A percentile compares a stretch with the other conserved stretches of the same genome.
phyloP scores from a whole-genome alignment of 2,329 filamentous ascomycete species.

The Apiospora hydei region DNA sequence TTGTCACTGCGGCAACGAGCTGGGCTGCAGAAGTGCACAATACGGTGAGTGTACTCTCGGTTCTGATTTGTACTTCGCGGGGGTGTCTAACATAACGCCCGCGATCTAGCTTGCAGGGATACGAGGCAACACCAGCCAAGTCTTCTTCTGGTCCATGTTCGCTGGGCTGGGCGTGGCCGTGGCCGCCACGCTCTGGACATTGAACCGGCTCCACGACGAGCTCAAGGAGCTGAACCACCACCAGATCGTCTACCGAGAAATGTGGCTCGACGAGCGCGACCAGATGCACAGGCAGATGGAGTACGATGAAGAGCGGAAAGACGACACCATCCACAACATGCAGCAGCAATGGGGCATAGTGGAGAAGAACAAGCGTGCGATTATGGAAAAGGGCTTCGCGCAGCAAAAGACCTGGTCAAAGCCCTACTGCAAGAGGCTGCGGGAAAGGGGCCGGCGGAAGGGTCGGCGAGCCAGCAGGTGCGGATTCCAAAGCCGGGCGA shows the following conservation, averaged over 20 bases:
- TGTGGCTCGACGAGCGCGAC: conserved; percentile 26
- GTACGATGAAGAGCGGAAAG: not conserved
- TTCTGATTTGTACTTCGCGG: not conserved
- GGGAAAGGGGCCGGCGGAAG: not conserved
- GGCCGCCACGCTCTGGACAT: conserved; percentile 18
- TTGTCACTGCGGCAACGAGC: conserved; percentile 18
- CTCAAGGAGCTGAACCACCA: conserved; percentile 25
- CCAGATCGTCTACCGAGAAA: conserved; percentile 23
- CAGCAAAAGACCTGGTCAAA: not conserved
- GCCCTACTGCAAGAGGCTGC: not conserved
- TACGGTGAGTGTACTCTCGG: conserved; percentile 5
- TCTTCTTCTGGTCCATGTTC: conserved; percentile 27
- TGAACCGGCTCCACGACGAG: conserved; percentile 24
- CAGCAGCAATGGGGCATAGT: not conserved
- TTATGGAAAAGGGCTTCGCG: not conserved
- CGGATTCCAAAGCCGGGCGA: not conserved
- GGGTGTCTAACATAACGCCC: not conserved
- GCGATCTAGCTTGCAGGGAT: conserved; percentile 14
- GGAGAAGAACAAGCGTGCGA: not conserved
- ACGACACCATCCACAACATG: not conserved
- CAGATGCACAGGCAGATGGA: conserved; percentile 19
- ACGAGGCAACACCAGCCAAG: conserved; percentile 23
- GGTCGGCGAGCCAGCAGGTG: not conserved
- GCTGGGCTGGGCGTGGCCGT: not conserved
- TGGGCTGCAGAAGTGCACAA: conserved; percentile 25